Base-by-base conservation (phyloP, 1,139 yeast species). In the Magnusiomyces suaveolens region DNA sequence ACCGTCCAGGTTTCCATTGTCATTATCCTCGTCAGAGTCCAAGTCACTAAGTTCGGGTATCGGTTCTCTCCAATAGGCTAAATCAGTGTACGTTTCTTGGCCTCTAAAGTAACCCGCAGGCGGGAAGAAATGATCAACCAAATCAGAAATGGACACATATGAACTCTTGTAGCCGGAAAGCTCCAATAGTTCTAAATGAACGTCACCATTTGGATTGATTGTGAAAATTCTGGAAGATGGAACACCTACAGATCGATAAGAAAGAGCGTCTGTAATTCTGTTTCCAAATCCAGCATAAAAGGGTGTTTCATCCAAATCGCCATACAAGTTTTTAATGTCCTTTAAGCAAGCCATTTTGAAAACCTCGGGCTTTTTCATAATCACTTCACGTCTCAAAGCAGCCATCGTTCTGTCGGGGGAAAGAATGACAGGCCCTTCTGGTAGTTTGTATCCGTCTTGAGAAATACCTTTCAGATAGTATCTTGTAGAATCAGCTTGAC, bases 221-320 rank as follows among this genome's bases (percentile, higher is more conserved):
- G 99, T 94, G 68, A 94, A 94, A 50, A 94, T 90, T 59, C 96
- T 77, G 46, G 96, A 94, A 36, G 95, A 83, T 1, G 98, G 98
- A 8, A 94, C 87, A 14, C 94, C 89, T 2, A 92, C 98, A 14
- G 92, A 85, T 63, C 98, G 76, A 69, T 94, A 94, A 56, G 97
- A 87, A 55, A 94, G 78, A 3, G 98, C 98, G 72, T 94, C 99
- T 0, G 99, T 94, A 57, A 94, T 92, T 62, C 96, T 76, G 67
- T 94, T 94, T 24, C 99, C 99, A 69, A 94, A 94, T 0, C 98
- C 99, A 3, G 98, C 98, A 69, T 87, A 90, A 64, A 94, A 94
- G 2, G 97, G 97, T 0, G 90, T 84, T 33, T 61, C 62, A 25
- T 64, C 64, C 14, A 57, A 60, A 46, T 64, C 69, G 14, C 66